Conservation (phyloP, 768 basidiomycete genomes). For the Kwoniella sp. region DNA sequence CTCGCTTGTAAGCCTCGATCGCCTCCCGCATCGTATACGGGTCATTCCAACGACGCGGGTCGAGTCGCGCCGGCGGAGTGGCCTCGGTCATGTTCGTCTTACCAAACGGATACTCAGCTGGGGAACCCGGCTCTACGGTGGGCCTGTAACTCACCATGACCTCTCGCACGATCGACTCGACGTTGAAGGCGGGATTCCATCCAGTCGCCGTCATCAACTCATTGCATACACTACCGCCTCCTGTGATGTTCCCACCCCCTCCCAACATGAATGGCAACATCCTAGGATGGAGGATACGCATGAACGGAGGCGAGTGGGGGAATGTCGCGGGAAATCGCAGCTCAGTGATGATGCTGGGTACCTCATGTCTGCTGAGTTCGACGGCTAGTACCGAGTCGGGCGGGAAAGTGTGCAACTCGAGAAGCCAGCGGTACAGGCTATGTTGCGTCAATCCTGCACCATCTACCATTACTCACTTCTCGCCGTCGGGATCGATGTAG, state of each 20-base stretch:
- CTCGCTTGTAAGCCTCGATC: constrained; percentile 62
- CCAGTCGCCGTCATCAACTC: constrained; percentile 34
- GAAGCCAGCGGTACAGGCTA: constrained; percentile 38
- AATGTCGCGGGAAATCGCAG: constrained; percentile 65
- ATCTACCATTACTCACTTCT: constrained; percentile 32
- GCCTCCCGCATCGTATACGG: constrained; percentile 60
- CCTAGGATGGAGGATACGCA: constrained; percentile 68
- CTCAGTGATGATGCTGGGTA: constrained; percentile 68
- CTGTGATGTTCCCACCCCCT: constrained; percentile 37
- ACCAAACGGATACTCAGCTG: neutral
- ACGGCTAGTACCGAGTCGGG: constrained; percentile 18
- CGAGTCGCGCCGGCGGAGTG: constrained; percentile 26
- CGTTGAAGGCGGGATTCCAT: constrained; percentile 34
- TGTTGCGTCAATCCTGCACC: too few species aligned
- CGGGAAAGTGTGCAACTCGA: constrained; percentile 51
- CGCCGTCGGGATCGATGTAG: constrained; percentile 65
- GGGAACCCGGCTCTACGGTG: too few species aligned
- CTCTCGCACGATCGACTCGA: constrained; percentile 33
- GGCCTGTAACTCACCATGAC: constrained; percentile 25
- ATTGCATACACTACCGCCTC: constrained; percentile 34
- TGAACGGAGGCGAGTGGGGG: constrained; percentile 69
- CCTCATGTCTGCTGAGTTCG: constrained; percentile 57
- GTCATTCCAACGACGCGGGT: constrained; percentile 25
- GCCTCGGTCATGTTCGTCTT: constrained; percentile 35
- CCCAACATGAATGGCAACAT: constrained; percentile 63